Conservation (phyloP, 495 filamentous ascomycete species). For the Neurospora discreta region DNA sequence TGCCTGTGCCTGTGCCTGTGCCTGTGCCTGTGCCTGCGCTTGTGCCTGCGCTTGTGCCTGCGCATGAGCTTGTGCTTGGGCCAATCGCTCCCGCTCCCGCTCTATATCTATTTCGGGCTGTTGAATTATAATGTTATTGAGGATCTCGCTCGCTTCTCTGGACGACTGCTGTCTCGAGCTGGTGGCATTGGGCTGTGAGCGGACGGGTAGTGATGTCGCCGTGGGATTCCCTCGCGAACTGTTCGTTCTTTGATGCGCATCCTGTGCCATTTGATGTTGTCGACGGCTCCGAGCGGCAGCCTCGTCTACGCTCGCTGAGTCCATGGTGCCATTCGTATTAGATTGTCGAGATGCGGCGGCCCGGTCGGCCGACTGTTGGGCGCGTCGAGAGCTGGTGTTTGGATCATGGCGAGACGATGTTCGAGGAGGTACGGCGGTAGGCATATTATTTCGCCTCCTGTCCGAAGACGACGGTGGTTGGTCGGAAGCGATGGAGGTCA, state of each 20-base stretch:
- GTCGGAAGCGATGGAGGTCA: conserved; percentile 29
- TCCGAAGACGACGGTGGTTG: conserved; percentile 29
- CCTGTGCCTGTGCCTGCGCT: neutral
- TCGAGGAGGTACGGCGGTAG: conserved; percentile 47
- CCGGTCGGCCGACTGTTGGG: conserved; percentile 31
- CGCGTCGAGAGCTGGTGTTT: conserved; percentile 31
- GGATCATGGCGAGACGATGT: conserved; percentile 46
- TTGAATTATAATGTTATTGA: conserved; percentile 67
- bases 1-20: neutral
- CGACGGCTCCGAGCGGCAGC: conserved; percentile 37
- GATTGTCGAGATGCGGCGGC: conserved; percentile 28
- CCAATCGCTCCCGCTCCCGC: conserved; percentile 61
- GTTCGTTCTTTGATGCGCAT: conserved; percentile 33
- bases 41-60: neutral
- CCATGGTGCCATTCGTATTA: conserved; percentile 18
- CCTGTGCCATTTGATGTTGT: conserved; percentile 31
- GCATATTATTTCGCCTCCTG: conserved; percentile 29
- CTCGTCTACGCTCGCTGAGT: conserved; percentile 26
- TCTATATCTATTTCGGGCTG: conserved; percentile 71
- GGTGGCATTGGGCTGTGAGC: conserved; percentile 22
- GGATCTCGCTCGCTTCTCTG: conserved; percentile 56
- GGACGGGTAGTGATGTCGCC: conserved; percentile 29
- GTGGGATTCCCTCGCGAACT: conserved; percentile 37
- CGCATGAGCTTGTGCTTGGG: conserved; percentile 34
- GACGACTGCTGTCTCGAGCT: conserved; percentile 37